Evolutionary conservation across 1,284 basidiomycete genomes (phyloP).

Genomic region (Trametes sp.): DNA sequence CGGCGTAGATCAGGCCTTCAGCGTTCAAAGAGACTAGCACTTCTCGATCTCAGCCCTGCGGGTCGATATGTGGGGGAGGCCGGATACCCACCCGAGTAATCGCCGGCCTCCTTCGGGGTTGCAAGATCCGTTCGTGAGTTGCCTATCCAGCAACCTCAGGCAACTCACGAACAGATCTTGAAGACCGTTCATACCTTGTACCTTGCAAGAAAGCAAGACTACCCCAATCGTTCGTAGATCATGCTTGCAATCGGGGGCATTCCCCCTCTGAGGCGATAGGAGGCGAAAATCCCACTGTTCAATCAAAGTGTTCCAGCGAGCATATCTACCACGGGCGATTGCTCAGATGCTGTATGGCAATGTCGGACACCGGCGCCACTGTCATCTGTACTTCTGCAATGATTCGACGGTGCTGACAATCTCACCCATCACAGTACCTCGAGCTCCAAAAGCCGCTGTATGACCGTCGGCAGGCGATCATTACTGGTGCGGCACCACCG

Average conservation of each 20-base stretch:
- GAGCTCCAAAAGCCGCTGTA: constrained; percentile 88
- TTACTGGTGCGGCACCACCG: constrained; percentile 80
- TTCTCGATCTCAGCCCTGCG: background rate
- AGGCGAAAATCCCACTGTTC: too few species aligned
- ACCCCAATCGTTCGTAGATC: background rate
- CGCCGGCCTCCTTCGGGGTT: background rate
- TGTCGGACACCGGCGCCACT: too few species aligned
- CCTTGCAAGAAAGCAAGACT: background rate
- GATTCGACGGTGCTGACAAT: constrained; percentile 5
- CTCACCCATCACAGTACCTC: constrained; percentile 69
- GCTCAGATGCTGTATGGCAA: too few species aligned
- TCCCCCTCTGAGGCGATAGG: background rate
- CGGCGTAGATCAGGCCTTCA: background rate
- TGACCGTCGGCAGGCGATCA: constrained; percentile 86
- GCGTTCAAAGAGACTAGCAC: too few species aligned
- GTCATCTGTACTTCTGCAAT: background rate
- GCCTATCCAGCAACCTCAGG: background rate
- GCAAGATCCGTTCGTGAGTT: background rate
- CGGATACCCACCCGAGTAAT: background rate
- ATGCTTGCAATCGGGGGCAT: background rate
- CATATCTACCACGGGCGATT: too few species aligned
- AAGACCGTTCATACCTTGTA: too few species aligned
- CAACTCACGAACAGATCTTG: too few species aligned
- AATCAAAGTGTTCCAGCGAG: too few species aligned
- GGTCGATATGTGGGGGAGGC: constrained; percentile 1